Conservation (phyloP, 345 rosid species). For the Clausena lansium region DNA sequence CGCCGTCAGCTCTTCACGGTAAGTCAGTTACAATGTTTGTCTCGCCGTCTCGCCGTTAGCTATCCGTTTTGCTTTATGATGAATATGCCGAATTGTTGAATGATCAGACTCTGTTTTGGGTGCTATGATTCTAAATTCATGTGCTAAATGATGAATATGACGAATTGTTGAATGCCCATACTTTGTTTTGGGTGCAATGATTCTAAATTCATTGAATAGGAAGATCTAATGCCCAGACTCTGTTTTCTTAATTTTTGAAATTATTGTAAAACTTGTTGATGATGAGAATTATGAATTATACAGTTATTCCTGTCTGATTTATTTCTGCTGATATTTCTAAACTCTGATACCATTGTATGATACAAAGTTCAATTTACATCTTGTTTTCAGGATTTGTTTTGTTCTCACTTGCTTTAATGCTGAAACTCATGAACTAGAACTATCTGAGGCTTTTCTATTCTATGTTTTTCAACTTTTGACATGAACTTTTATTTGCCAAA, state of each 20-base stretch:
- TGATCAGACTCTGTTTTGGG: too few relatives aligned
- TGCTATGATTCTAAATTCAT: too few relatives aligned
- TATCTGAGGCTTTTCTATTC: conserved; percentile 45
- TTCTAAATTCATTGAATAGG: conserved; percentile 36
- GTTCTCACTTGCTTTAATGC: conserved; percentile 19
- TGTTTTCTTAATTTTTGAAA: too few relatives aligned
- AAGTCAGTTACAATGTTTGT: too few relatives aligned
- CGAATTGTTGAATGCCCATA: conserved; percentile 21
- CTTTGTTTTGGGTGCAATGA: conserved; percentile 24
- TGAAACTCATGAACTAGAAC: conserved; percentile 58
- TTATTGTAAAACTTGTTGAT: not conserved
- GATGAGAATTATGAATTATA: conserved; percentile 13
- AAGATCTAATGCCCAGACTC: conserved; percentile 48
- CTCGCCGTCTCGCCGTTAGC: too few relatives aligned
- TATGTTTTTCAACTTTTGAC: too few relatives aligned
- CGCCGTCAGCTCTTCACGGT: too few relatives aligned
- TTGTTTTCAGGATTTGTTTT: too few relatives aligned
- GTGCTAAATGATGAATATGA: conserved; percentile 39
- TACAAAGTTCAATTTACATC: too few relatives aligned
- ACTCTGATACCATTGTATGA: not conserved
- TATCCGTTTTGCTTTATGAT: too few relatives aligned
- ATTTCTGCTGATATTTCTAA: conserved; percentile 23
- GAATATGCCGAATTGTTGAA: too few relatives aligned
- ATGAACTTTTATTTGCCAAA: not conserved
- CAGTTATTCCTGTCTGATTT: conserved; percentile 30